A percentile compares a stretch with the other conserved stretches of the same genome.
Evolutionary conservation across 148 eudicot species (phyloP).

Genomic region (Nepenthes mirabilis): DNA sequence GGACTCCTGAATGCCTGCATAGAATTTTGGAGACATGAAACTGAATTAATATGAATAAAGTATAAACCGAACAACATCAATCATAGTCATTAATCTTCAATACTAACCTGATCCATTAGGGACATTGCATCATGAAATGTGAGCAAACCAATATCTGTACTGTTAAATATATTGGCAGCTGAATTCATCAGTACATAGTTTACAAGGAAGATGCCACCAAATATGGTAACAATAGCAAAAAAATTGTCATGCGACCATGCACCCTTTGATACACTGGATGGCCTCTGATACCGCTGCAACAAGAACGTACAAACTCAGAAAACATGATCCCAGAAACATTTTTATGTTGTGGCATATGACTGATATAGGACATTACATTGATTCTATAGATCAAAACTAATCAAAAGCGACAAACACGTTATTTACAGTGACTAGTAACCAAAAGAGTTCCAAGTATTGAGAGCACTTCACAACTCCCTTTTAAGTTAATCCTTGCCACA

Average conservation of each 20-base stretch:
- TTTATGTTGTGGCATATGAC: background rate
- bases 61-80: background rate
- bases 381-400: too few species aligned
- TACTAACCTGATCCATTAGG: slow-evolving; percentile 67
- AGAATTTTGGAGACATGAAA: background rate
- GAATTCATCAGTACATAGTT: slow-evolving; percentile 60
- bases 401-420: too few species aligned
- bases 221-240: slow-evolving; percentile 47
- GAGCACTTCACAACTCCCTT: too few species aligned
- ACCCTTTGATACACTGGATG: slow-evolving; percentile 28
- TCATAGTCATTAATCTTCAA: background rate
- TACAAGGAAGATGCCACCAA: slow-evolving; percentile 79
- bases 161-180: slow-evolving; percentile 64
- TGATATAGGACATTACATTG: too few species aligned
- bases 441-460: too few species aligned
- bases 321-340: background rate
- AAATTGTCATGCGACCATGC: slow-evolving; percentile 54
- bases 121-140: slow-evolving; percentile 75
- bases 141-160: slow-evolving; percentile 61
- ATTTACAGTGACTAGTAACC: too few species aligned
- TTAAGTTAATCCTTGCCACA: too few species aligned
- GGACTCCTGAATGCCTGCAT: slow-evolving; percentile 65
- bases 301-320: background rate
- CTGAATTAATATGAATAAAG: background rate
- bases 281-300: slow-evolving; percentile 49